These are phyloP conservation scores for Alternaria gansuensis DNA, from an alignment of 2,329 filamentous ascomycete genomes.

Conservation along the genomic window DNA sequence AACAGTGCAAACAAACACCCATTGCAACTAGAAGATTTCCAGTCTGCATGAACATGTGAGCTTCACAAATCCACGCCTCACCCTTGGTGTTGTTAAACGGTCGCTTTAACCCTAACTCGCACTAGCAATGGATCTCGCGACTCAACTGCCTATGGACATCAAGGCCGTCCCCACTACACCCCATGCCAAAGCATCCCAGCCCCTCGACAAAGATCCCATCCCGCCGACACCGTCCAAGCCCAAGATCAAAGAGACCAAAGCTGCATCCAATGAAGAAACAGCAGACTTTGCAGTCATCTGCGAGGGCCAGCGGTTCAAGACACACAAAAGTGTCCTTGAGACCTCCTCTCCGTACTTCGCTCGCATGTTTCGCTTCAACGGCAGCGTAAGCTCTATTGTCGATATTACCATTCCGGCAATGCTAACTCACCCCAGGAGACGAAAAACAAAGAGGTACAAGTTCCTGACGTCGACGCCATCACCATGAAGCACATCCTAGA, in stretches of 20 bases:
- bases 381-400: background rate
- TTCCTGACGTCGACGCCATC: background rate
- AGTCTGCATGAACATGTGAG: background rate
- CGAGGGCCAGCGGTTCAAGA: constrained; percentile 1
- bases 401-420: too few relatives aligned
- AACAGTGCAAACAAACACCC: background rate
- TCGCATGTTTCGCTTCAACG: constrained; percentile 22
- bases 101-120: background rate
- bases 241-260: background rate
- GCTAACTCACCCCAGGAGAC: background rate
- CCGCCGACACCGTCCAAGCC: constrained; percentile 12
- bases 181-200: background rate
- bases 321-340: constrained; percentile 12
- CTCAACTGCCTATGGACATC: background rate
- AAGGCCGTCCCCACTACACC: constrained; percentile 8
- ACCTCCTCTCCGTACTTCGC: constrained; percentile 15
- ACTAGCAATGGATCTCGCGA: constrained; percentile 1
- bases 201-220: background rate
- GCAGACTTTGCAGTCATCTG: constrained; percentile 20
- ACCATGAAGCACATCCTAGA: constrained; percentile 18
- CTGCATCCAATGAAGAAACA: constrained; percentile 8
- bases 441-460: background rate
- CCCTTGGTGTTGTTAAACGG: background rate
- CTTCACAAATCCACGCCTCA: background rate
- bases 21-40: background rate